Evolutionary conservation across 2,329 filamentous ascomycete species (phyloP).

Genomic region (Iodosphaeria phyllophila): DNA sequence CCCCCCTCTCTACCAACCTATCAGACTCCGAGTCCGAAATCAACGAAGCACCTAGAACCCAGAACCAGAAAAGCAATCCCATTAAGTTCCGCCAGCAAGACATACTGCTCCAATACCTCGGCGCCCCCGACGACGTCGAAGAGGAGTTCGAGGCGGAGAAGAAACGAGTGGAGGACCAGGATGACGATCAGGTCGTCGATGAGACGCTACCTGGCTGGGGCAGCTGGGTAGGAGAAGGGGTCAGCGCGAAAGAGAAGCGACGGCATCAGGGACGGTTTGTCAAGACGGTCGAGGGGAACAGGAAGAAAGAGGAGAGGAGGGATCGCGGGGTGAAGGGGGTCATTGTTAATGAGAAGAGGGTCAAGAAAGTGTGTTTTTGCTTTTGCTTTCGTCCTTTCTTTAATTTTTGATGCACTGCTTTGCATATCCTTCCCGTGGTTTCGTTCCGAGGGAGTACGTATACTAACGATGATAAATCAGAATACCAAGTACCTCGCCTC

Average conservation of each 20-base stretch:
- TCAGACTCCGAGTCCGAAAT: too few relatives aligned
- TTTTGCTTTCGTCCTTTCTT: too few relatives aligned
- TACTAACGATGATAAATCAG: constrained; percentile 20
- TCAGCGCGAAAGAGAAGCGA: constrained; percentile 51
- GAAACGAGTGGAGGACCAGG: constrained; percentile 46
- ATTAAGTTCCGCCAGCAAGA: constrained; percentile 41
- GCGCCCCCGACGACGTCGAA: constrained; percentile 64
- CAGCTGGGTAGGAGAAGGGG: constrained; percentile 69
- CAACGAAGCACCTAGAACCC: too few relatives aligned
- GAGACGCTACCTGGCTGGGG: constrained; percentile 91
- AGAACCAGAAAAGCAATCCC: constrained; percentile 30
- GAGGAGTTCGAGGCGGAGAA: constrained; percentile 78
- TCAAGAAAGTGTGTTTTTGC: constrained; percentile 62
- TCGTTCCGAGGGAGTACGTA: neutral
- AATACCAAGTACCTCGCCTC: constrained; percentile 77
- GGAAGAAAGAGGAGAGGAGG: constrained; percentile 58
- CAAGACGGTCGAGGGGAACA: constrained; percentile 51
- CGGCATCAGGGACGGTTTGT: constrained; percentile 43
- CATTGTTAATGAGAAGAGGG: constrained; percentile 79
- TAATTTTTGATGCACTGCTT: too few relatives aligned
- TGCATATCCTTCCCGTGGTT: neutral
- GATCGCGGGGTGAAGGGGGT: constrained; percentile 70
- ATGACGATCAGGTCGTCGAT: constrained; percentile 68
- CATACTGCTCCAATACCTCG: constrained; percentile 70
- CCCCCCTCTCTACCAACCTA: too few relatives aligned